phyloP scores from a whole-genome alignment of 192 early-diverging fungal species.

The Podila minutissima region DNA sequence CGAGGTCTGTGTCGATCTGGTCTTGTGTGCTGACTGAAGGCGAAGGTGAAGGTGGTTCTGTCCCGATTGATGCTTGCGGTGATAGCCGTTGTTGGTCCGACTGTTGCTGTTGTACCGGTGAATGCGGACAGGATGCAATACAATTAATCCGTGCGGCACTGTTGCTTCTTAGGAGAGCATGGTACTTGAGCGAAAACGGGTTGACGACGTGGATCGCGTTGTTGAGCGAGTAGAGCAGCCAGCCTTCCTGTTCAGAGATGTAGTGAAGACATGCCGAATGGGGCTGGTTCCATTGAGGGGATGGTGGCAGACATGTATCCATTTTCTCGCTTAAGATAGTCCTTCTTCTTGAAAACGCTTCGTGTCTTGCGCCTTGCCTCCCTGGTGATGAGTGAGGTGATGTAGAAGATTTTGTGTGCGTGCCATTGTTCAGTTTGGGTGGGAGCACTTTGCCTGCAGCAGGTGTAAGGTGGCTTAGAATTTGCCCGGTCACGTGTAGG shows the following conservation, averaged over 20 bases:
- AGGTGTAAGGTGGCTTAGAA: no score
- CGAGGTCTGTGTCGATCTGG: no score
- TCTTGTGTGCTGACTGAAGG: background rate
- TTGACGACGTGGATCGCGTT: slow-evolving; percentile 42
- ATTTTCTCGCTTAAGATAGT: background rate
- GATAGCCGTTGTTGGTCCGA: background rate
- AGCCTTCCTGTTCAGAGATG: slow-evolving; percentile 16
- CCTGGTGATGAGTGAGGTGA: background rate
- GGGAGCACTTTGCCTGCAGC: no score
- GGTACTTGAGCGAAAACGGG: slow-evolving; percentile 41
- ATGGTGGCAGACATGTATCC: slow-evolving; percentile 39
- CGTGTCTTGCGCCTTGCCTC: no score
- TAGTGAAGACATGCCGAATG: slow-evolving; percentile 34
- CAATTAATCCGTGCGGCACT: slow-evolving; percentile 22
- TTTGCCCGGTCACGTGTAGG: no score
- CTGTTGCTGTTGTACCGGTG: background rate
- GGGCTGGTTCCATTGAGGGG: slow-evolving; percentile 47
- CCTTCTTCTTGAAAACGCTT: no score
- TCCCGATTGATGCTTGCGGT: background rate
- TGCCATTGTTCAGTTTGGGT: no score
- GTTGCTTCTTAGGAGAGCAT: slow-evolving; percentile 4
- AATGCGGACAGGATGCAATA: slow-evolving; percentile 10
- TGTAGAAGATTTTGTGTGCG: background rate
- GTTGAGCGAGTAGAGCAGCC: slow-evolving; percentile 43
- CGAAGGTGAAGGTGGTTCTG: background rate